phyloP scores from a whole-genome alignment of 2,329 filamentous ascomycete species.

The Cladosporium cucumerinum region DNA sequence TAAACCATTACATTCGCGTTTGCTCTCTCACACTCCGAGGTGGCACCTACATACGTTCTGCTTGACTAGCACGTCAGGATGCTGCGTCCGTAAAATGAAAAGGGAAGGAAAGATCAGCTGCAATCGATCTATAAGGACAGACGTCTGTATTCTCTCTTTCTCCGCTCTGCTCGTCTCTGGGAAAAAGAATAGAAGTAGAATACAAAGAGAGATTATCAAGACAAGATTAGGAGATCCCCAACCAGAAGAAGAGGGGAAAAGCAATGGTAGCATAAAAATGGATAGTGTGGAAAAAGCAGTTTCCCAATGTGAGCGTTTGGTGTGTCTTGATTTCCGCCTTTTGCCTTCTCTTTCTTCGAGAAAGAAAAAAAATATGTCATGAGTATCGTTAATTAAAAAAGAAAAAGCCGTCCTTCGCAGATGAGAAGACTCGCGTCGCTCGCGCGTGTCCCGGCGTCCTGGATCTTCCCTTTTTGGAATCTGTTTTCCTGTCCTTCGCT shows the following conservation, averaged over 20 bases:
- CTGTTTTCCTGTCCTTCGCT: neutral
- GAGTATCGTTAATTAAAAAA: neutral
- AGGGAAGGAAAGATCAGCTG: neutral
- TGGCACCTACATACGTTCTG: neutral
- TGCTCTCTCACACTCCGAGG: neutral
- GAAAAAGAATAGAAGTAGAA: neutral
- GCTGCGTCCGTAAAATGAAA: neutral
- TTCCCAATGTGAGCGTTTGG: neutral
- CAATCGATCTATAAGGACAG: neutral
- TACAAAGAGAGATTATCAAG: neutral
- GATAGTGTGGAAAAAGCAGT: neutral
- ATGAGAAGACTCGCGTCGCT: neutral
- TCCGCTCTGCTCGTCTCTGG: neutral
- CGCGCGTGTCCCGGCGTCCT: neutral
- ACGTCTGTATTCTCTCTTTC: neutral
- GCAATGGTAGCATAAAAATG: neutral
- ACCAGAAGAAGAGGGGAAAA: neutral
- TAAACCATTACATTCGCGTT: neutral
- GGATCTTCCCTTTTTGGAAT: neutral
- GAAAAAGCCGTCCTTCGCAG: neutral
- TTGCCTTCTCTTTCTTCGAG: neutral
- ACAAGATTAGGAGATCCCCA: neutral
- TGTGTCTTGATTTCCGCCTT: neutral
- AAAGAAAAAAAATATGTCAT: neutral
- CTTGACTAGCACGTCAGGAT: too few relatives aligned